Evolutionary conservation across 1,284 basidiomycete species (phyloP).

Genomic region (Leccinum fuscescens): DNA sequence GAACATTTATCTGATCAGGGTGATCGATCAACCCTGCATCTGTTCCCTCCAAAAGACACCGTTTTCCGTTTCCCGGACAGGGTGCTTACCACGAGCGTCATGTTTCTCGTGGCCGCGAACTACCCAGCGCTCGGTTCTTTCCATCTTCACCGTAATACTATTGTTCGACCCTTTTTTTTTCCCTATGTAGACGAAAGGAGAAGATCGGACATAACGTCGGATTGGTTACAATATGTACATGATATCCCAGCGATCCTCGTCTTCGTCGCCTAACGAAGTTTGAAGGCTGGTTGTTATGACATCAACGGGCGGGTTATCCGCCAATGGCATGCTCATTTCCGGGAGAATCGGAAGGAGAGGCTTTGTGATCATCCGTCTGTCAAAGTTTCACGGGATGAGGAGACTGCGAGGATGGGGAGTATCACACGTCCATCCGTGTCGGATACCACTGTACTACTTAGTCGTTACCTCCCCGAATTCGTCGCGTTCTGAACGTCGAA

Average conservation of each 20-base stretch:
- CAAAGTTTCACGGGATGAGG: neutral
- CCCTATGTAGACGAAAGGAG: neutral
- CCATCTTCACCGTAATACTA: slow-evolving; percentile 1
- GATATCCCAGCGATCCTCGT: neutral
- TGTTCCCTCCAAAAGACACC: neutral
- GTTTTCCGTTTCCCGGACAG: neutral
- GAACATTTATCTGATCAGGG: neutral
- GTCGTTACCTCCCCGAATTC: neutral
- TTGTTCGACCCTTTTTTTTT: neutral
- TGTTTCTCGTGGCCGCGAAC: neutral
- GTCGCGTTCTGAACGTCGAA: neutral
- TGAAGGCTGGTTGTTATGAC: neutral
- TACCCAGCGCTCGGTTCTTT: neutral
- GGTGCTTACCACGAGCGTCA: neutral
- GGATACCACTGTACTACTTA: neutral
- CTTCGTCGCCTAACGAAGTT: neutral
- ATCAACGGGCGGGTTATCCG: neutral
- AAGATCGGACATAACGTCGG: neutral
- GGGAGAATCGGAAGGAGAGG: neutral
- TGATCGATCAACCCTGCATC: neutral
- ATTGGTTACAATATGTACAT: neutral
- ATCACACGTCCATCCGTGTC: neutral
- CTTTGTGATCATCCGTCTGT: neutral
- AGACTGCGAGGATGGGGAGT: neutral
- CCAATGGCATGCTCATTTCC: neutral